Conservation (phyloP, 331 rosid genomes). For the Quercus tomentella region DNA sequence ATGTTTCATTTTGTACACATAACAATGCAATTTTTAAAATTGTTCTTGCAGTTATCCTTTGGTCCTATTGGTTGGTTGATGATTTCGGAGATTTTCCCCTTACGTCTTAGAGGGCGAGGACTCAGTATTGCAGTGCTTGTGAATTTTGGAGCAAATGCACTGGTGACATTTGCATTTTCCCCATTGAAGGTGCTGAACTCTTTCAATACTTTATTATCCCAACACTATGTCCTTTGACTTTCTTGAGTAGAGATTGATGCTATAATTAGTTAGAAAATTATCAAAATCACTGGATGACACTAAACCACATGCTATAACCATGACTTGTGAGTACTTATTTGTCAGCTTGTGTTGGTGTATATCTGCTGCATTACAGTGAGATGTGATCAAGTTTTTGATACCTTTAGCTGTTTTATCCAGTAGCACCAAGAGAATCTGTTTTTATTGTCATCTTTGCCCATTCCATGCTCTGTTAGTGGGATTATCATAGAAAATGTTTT, state of each 20-base stretch:
- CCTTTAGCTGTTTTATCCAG: background rate
- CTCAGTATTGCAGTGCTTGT: conserved; percentile 89
- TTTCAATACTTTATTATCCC: background rate
- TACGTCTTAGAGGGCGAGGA: conserved; percentile 86
- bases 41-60: conserved; percentile 74
- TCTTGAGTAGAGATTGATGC: background rate
- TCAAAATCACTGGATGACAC: background rate
- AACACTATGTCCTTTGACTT: background rate
- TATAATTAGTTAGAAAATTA: background rate
- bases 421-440: background rate
- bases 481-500: too few species aligned
- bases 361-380: background rate
- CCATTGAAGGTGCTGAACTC: conserved; percentile 69
- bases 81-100: conserved; percentile 94
- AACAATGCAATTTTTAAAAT: conserved; percentile 11
- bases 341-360: background rate
- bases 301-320: background rate
- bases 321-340: background rate
- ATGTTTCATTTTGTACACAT: background rate
- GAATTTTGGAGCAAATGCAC: conserved; percentile 83
- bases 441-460: background rate
- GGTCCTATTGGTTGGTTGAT: conserved; percentile 99
- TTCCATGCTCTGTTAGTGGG: too few species aligned
- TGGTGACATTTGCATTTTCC: conserved; percentile 90
- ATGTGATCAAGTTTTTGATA: background rate